A percentile compares a stretch with the other conserved stretches of the same genome.
Evolutionary conservation across 164 flowering plant genomes (phyloP).

Genomic region (Piper betle): DNA sequence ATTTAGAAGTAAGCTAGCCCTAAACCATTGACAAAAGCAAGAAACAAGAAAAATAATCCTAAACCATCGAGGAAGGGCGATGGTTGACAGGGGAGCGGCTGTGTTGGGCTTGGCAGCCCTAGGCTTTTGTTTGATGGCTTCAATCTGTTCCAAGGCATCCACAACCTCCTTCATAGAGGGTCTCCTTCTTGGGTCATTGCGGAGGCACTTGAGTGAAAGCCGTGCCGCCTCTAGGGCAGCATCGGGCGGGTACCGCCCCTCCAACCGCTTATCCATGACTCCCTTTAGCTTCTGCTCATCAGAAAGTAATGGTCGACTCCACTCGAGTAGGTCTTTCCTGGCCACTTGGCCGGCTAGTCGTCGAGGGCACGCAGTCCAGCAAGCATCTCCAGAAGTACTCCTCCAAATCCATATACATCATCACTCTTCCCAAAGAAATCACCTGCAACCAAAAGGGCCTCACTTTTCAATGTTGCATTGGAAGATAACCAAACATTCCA

Average conservation of each 20-base stretch:
- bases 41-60: too few relatives aligned
- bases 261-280: conserved; percentile 46
- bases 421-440: too few relatives aligned
- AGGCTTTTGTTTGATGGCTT: too few relatives aligned
- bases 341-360: conserved; percentile 43
- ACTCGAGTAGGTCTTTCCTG: conserved; percentile 51
- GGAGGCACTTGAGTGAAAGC: conserved; percentile 51
- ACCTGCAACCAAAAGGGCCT: too few relatives aligned
- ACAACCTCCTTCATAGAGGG: conserved; percentile 77
- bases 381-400: too few relatives aligned
- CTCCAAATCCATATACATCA: too few relatives aligned
- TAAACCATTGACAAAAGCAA: too few relatives aligned
- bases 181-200: conserved; percentile 40
- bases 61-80: neutral
- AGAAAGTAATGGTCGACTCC: conserved; percentile 49
- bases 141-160: conserved; percentile 34
- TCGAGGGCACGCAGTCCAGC: conserved; percentile 76
- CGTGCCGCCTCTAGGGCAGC: conserved; percentile 43
- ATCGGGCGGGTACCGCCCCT: conserved; percentile 46
- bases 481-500: too few relatives aligned
- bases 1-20: too few relatives aligned
- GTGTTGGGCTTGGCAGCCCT: too few relatives aligned
- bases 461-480: too few relatives aligned
- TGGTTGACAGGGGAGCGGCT: too few relatives aligned
- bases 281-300: conserved; percentile 35